Conservation (phyloP, 2,329 filamentous ascomycete species). For the Fusarium sp. region DNA sequence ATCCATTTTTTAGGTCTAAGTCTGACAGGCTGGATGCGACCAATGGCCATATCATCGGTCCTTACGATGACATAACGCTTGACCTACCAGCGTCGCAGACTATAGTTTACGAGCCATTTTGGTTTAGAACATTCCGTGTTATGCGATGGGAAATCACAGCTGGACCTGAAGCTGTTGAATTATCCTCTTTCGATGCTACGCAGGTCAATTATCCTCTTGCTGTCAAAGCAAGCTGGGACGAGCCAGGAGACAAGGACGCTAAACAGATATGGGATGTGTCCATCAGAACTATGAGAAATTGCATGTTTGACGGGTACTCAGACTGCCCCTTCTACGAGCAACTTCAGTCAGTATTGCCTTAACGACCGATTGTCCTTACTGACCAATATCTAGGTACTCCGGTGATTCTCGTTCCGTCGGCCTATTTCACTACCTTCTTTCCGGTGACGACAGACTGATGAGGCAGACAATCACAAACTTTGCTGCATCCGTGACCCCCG, state of each 20-base stretch:
- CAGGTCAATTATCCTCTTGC: neutral
- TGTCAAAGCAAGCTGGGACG: neutral
- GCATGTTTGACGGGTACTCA: constrained; percentile 1
- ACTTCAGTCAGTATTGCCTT: neutral
- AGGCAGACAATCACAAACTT: neutral
- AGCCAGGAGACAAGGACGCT: neutral
- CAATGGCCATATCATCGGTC: neutral
- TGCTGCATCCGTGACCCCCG: neutral
- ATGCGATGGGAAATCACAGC: neutral
- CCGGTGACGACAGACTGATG: neutral
- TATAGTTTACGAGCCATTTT: neutral
- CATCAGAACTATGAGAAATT: neutral
- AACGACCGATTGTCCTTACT: rapidly evolving
- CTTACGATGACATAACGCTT: neutral
- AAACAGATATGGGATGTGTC: neutral
- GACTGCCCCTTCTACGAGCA: constrained; percentile 4
- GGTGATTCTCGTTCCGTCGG: neutral
- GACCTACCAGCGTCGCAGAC: neutral
- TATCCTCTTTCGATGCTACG: neutral
- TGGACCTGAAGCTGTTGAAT: rapidly evolving
- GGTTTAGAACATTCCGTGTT: neutral
- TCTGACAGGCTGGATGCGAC: neutral
- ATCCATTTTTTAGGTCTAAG: neutral
- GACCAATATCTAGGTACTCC: neutral
- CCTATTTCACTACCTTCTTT: neutral